Conservation (phyloP, 176 grass and related monocot genomes). For the Dactylis glomerata region DNA sequence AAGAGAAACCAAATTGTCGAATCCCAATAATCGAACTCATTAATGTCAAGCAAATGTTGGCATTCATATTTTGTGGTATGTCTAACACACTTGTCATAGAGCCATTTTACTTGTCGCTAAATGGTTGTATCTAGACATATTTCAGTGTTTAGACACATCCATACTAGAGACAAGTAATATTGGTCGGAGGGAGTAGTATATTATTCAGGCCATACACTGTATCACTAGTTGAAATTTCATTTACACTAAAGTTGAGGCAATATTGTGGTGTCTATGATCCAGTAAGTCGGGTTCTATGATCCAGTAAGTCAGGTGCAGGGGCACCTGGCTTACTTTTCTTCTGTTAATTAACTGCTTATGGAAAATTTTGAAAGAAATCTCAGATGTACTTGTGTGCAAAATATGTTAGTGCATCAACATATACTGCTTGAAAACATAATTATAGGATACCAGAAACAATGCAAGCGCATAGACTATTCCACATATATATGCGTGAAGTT, state of each 20-base stretch:
- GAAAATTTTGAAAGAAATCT: background rate
- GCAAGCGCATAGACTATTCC: background rate
- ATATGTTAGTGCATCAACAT: background rate
- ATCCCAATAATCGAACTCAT: background rate
- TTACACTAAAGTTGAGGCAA: background rate
- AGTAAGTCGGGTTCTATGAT: background rate
- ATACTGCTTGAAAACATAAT: background rate
- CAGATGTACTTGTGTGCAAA: background rate
- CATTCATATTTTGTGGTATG: background rate
- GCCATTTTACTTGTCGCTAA: no score
- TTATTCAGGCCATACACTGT: background rate
- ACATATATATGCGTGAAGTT: background rate
- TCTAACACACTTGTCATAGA: background rate
- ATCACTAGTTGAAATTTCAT: background rate
- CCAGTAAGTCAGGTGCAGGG: background rate
- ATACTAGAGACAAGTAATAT: no score
- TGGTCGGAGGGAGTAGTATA: no score
- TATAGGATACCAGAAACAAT: background rate
- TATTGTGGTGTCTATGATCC: background rate
- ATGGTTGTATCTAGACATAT: no score
- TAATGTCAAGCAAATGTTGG: constrained; percentile 8
- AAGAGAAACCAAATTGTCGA: background rate
- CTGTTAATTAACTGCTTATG: background rate
- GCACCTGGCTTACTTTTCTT: background rate
- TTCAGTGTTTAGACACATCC: no score